Evolutionary conservation across 176 grass and related monocot genomes (phyloP).

Genomic region (Musa beccarii): DNA sequence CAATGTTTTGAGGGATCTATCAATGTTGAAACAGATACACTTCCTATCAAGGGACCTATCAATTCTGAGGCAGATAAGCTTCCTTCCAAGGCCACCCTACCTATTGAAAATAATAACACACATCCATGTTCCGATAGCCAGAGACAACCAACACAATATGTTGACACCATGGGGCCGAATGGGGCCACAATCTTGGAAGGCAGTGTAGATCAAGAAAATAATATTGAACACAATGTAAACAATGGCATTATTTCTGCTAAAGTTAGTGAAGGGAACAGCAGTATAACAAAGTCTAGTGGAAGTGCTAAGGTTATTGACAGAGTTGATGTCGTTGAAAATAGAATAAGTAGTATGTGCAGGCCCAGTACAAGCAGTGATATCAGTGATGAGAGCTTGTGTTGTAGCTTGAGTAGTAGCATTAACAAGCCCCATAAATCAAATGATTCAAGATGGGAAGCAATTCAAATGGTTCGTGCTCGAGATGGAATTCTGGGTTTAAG

Average conservation of each 20-base stretch:
- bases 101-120: not conserved
- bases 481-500: not conserved
- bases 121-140: not conserved
- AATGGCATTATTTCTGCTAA: not conserved
- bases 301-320: not conserved
- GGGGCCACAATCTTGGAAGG: not conserved
- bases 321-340: not conserved
- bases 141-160: not conserved
- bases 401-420: not conserved
- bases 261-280: not conserved
- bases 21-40: no score
- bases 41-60: not conserved
- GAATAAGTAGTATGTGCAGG: not conserved
- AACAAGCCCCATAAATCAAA: not conserved
- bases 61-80: not conserved
- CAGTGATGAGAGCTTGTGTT: not conserved
- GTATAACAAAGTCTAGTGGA: no score
- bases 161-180: not conserved
- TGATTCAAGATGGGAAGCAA: not conserved
- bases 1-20: no score
- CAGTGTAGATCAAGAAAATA: not conserved
- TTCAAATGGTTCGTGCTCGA: not conserved
- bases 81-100: not conserved
- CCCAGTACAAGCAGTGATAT: not conserved
- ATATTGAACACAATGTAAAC: not conserved